phyloP scores from a whole-genome alignment of 441 rosid species.

The Erodium chrysanthum region DNA sequence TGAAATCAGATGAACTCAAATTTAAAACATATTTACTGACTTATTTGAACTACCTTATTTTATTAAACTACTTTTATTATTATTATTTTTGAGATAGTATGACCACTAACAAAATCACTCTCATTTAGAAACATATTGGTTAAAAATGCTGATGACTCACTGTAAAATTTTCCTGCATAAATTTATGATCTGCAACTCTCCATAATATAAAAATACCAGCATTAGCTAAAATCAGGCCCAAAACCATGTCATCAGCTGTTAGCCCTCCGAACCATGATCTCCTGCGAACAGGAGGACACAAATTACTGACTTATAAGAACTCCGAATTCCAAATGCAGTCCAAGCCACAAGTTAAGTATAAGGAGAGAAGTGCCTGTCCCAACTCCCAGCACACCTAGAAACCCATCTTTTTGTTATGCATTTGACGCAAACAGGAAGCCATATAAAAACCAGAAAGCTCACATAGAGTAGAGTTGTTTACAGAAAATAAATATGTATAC shows the following conservation, averaged over 20 bases:
- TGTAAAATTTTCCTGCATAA: constrained; percentile 68
- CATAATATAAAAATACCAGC: constrained; percentile 58
- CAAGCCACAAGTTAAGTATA: background rate
- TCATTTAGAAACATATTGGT: constrained; percentile 6
- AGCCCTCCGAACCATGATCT: constrained; percentile 43
- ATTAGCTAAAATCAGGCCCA: constrained; percentile 58
- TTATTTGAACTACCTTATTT: too few relatives aligned
- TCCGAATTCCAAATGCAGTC: background rate
- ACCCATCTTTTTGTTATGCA: background rate
- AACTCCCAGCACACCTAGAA: background rate
- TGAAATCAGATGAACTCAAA: too few relatives aligned
- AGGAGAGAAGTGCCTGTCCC: background rate
- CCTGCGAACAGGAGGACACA: constrained; percentile 36
- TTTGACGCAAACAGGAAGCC: background rate
- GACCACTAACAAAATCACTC: too few relatives aligned
- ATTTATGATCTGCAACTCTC: constrained; percentile 41
- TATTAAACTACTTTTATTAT: too few relatives aligned
- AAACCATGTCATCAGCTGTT: constrained; percentile 39
- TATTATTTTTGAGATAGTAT: too few relatives aligned
- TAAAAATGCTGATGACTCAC: constrained; percentile 33
- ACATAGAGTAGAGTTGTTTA: background rate
- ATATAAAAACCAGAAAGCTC: background rate
- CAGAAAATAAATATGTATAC: background rate
- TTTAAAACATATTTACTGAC: too few relatives aligned
- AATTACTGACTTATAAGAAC: constrained; percentile 4